Conservation (phyloP, 345 rosid species). For the Odontarrhena argentea region DNA sequence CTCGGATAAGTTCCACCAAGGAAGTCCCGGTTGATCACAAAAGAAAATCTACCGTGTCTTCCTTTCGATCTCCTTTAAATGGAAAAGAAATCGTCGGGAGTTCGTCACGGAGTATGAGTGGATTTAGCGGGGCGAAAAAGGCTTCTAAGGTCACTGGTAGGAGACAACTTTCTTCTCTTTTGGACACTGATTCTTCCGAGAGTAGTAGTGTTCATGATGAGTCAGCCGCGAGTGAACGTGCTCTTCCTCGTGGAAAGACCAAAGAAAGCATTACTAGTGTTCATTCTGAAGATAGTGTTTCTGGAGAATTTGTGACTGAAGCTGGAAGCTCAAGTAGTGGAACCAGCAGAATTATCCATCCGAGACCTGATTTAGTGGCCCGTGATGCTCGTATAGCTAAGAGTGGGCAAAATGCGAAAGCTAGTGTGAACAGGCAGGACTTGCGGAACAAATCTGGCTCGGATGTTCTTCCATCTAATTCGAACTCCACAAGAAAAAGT, state of each 20-base stretch:
- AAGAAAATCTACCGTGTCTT: constrained; percentile 47
- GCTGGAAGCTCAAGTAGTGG: constrained; percentile 47
- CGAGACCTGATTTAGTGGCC: constrained; percentile 44
- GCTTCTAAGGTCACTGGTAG: constrained; percentile 17
- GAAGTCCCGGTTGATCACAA: constrained; percentile 49
- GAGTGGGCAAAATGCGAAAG: constrained; percentile 42
- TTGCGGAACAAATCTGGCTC: constrained; percentile 54
- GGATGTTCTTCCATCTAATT: constrained; percentile 52
- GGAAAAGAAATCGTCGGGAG: constrained; percentile 72
- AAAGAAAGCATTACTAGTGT: constrained; percentile 29
- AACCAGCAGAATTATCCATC: constrained; percentile 42
- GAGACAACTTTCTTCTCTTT: constrained; percentile 54
- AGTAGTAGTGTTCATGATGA: constrained; percentile 60
- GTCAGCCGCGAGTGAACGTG: constrained; percentile 29
- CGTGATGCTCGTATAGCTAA: constrained; percentile 40
- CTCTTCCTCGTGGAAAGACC: constrained; percentile 52
- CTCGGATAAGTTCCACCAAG: constrained; percentile 53
- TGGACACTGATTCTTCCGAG: constrained; percentile 76
- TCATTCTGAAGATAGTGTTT: constrained; percentile 13
- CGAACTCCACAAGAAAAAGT: constrained; percentile 48
- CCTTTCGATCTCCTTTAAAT: constrained; percentile 20
- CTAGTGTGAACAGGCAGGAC: constrained; percentile 45
- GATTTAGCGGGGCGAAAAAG: constrained; percentile 42
- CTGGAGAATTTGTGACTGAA: constrained; percentile 37
- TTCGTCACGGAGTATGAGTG: constrained; percentile 47